Evolutionary conservation across 441 rosid genomes (phyloP).

Genomic region (Manihot esculenta): DNA sequence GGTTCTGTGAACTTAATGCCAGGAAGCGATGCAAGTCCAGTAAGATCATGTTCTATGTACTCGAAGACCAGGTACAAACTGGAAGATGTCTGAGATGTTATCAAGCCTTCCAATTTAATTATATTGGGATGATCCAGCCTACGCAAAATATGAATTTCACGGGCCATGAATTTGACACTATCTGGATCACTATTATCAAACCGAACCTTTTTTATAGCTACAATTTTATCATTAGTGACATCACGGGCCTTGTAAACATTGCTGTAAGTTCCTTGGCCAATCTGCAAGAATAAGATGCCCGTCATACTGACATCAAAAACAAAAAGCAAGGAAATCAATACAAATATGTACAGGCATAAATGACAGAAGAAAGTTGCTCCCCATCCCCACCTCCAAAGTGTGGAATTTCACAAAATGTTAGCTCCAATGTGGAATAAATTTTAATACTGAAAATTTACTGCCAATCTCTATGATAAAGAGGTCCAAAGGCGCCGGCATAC

Average conservation of each 20-base stretch:
- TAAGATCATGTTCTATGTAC: slow-evolving; percentile 97
- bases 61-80: slow-evolving; percentile 91
- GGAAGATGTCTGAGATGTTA: slow-evolving; percentile 68
- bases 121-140: slow-evolving; percentile 87
- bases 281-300: slow-evolving; percentile 47
- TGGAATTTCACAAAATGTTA: neutral
- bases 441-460: too few species aligned
- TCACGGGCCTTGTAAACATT: slow-evolving; percentile 90
- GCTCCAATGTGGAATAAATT: neutral
- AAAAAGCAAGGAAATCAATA: neutral
- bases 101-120: slow-evolving; percentile 77
- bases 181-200: slow-evolving; percentile 77
- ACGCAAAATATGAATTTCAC: slow-evolving; percentile 80
- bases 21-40: slow-evolving; percentile 82
- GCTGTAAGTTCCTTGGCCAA: slow-evolving; percentile 98
- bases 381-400: neutral
- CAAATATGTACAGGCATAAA: neutral
- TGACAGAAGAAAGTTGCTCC: neutral
- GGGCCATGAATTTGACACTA: slow-evolving; percentile 90
- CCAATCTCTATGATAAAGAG: too few species aligned
- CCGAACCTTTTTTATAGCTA: slow-evolving; percentile 80
- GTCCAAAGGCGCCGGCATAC: too few species aligned
- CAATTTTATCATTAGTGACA: slow-evolving; percentile 55
- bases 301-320: neutral
- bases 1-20: slow-evolving; percentile 76